Conservation (phyloP, 345 rosid genomes). For the Hibiscus trionum region DNA sequence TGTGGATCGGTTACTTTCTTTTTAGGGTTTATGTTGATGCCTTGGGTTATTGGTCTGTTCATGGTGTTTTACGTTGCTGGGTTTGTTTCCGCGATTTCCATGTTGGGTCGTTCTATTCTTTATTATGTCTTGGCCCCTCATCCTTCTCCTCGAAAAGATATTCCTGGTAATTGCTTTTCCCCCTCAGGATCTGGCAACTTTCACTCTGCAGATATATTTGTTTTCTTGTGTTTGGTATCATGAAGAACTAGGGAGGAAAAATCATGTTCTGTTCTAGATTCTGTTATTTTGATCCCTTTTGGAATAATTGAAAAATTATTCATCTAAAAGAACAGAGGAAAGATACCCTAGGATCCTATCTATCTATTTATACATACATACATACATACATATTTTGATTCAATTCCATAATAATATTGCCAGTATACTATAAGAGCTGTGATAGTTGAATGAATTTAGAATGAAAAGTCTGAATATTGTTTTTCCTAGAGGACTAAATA, state of each 20-base stretch:
- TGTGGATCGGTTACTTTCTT: conserved; percentile 96
- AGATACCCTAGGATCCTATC: background rate
- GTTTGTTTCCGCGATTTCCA: conserved; percentile 56
- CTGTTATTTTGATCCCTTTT: background rate
- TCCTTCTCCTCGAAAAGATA: conserved; percentile 39
- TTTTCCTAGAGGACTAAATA: background rate
- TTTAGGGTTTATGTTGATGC: conserved; percentile 86
- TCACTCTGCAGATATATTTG: background rate
- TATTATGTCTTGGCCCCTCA: conserved; percentile 36
- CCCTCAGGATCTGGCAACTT: background rate
- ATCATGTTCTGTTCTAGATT: background rate
- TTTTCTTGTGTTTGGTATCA: background rate
- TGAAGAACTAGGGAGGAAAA: background rate
- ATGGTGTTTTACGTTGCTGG: conserved; percentile 77
- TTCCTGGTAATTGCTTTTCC: conserved; percentile 39
- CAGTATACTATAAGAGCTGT: background rate
- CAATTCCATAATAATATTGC: background rate
- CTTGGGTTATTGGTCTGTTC: conserved; percentile 78
- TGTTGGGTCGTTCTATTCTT: conserved; percentile 58
- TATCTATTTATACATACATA: background rate
- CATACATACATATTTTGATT: background rate
- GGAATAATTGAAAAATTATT: background rate
- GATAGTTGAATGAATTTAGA: background rate
- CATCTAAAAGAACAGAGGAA: background rate
- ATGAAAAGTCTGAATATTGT: background rate